phyloP scores from a whole-genome alignment of 805 yeast species.

The Yarrowia sp. region DNA sequence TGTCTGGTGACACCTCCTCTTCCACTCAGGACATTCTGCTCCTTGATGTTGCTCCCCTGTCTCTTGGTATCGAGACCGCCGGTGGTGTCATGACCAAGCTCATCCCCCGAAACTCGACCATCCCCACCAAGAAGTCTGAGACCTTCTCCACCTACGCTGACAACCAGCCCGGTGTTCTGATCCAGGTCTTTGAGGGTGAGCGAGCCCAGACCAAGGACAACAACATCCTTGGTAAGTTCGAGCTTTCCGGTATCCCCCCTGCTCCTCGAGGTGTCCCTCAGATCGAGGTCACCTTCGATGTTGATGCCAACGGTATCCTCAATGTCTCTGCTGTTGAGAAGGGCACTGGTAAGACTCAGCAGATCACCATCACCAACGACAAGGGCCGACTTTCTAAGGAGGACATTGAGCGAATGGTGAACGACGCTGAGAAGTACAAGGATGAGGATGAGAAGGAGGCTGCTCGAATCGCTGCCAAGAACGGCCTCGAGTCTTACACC shows the following conservation, averaged over 20 bases:
- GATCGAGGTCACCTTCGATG: neutral
- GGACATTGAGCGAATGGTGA: neutral
- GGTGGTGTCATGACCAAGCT: too few species aligned
- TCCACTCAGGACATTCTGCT: neutral
- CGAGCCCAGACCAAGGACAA: neutral
- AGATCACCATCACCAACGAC: neutral
- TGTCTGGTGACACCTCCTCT: neutral
- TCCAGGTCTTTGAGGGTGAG: too few species aligned
- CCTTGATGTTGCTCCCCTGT: neutral
- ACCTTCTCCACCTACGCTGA: too few species aligned
- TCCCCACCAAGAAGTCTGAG: too few species aligned
- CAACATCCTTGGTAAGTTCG: neutral
- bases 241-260: neutral
- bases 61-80: too few species aligned
- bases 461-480: neutral
- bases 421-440: neutral
- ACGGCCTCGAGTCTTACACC: neutral
- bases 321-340: neutral
- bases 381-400: conserved; percentile 5
- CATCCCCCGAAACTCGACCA: too few species aligned
- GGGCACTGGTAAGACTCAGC: neutral
- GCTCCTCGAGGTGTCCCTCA: neutral
- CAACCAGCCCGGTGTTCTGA: too few species aligned
- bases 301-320: neutral
- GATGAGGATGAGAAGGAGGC: neutral